A percentile compares a stretch with the other conserved stretches of the same genome.
Conservation (phyloP, 2,329 filamentous ascomycete genomes). For the Cladophialophora yegresii region DNA sequence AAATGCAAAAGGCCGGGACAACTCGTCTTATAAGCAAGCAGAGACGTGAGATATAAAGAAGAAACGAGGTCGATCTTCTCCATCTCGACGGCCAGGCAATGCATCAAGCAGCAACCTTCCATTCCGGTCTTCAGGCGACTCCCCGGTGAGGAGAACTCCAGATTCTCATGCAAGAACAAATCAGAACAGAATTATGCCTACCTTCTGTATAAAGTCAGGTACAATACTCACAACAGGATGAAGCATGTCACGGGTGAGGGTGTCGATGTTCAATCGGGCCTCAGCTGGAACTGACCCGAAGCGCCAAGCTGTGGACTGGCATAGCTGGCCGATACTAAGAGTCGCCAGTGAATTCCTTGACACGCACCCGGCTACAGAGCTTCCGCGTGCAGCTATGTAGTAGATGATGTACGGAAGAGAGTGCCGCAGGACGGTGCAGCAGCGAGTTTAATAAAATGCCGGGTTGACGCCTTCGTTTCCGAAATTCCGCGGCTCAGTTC, state of each 20-base stretch:
- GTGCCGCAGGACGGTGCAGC: constrained; percentile 1
- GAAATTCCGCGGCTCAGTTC: not conserved
- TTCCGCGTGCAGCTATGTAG: not conserved
- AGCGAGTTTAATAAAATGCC: not conserved
- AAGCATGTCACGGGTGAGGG: not conserved
- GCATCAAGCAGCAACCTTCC: constrained; percentile 1
- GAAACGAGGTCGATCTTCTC: constrained; percentile 9
- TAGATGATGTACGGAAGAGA: not conserved
- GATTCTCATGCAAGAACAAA: not conserved
- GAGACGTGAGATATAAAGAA: not conserved
- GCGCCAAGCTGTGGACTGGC: not conserved
- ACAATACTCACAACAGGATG: not conserved
- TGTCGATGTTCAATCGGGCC: not conserved
- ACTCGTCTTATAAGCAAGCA: constrained; percentile 5
- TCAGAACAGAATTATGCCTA: not conserved
- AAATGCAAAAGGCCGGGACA: not conserved
- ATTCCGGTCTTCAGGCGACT: constrained; percentile 7
- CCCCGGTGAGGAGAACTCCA: constrained; percentile 2
- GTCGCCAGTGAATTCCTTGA: not conserved
- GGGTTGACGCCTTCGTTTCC: not conserved
- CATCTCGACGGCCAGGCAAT: not conserved
- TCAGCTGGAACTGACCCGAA: not conserved
- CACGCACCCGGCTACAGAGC: not conserved
- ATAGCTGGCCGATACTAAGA: not conserved
- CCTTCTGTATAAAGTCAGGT: not conserved